Conservation (phyloP, 148 eudicot genomes). For the Silene conica region DNA sequence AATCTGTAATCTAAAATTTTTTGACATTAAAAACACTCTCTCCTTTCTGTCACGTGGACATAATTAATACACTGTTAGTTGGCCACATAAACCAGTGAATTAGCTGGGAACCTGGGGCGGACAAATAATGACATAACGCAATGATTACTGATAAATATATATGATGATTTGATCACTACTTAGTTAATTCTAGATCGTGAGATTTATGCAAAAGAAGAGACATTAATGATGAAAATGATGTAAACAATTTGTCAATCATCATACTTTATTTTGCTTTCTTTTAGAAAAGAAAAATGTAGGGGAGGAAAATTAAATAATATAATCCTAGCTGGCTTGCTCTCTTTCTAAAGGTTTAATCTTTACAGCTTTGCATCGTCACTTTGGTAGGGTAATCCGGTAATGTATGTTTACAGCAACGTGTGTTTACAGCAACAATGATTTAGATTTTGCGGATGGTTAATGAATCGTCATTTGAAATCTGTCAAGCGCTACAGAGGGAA, state of each 20-base stretch:
- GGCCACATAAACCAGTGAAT: too few species aligned
- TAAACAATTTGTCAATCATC: conserved; percentile 14
- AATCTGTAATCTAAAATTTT: too few species aligned
- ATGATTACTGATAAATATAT: too few species aligned
- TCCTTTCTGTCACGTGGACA: too few species aligned
- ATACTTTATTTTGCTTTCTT: conserved; percentile 1
- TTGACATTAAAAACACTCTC: too few species aligned
- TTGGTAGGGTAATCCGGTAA: conserved; percentile 30
- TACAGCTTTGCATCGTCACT: conserved; percentile 21
- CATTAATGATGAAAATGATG: conserved; percentile 24
- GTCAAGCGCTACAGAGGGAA: too few species aligned
- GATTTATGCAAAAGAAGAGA: not conserved
- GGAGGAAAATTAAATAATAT: not conserved
- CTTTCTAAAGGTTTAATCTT: conserved; percentile 11
- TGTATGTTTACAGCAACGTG: not conserved
- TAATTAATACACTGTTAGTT: too few species aligned
- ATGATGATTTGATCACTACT: not conserved
- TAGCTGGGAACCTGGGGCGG: too few species aligned
- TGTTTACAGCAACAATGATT: not conserved
- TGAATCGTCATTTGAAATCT: too few species aligned
- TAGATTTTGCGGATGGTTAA: not conserved
- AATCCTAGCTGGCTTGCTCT: conserved; percentile 8
- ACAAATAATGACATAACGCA: too few species aligned
- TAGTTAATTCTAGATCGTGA: not conserved
- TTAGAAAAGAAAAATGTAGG: not conserved